Evolutionary conservation across 768 basidiomycete species (phyloP), one percentile per base, ranked within the genome.

Genomic region (Boletus bicolor): DNA sequence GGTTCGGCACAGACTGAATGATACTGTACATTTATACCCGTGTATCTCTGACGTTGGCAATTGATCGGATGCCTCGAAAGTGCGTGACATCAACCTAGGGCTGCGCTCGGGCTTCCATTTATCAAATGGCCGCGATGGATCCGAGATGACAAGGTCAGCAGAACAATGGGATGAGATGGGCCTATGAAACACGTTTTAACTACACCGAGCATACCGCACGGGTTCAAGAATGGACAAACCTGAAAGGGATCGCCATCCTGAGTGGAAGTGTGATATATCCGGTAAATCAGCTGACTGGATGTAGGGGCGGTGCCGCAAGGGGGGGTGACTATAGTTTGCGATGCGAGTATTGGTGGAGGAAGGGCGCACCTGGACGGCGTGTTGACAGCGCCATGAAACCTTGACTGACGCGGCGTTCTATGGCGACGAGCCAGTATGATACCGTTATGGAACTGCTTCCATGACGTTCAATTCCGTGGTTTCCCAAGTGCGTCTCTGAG

Each of bases 371-470:
- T 62, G 53, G 56, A 46, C 64, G 71, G 63, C 70, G 49, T 71
- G 70, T 70, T 61, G 65, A 64, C 69, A 59, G 60, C 62, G 60
- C 58, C 63, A 69, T 69, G 70, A 70, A 70, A 71, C 71, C 69
- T 69, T 69, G 67, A 52, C 41, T 69, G 71, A 71, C 53, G 61
- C 57, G 61, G 67, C 58, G 59, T 61, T 62, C 53, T 69, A 62
- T 62, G 56, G 71, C 64, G 67, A 70, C 66, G 56, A 59, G 50
- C 58, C 56, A 61, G 64, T 56, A 55, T 35, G 51, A 56, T 17
- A 66, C 60, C 32, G 21, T 61, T 70, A 68, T 66, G 62, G 68
- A 54, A 68, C 53, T 57, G 55, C 60, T 68, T 57, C 61, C 70
- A 64, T 70, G 57, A 53, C 57, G 58, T 52, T 39, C 55, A 24